Evolutionary conservation across 75 land plant species (phyloP), one percentile per base, ranked within the genome.

Genomic region (Adiantum capillusveneris): DNA sequence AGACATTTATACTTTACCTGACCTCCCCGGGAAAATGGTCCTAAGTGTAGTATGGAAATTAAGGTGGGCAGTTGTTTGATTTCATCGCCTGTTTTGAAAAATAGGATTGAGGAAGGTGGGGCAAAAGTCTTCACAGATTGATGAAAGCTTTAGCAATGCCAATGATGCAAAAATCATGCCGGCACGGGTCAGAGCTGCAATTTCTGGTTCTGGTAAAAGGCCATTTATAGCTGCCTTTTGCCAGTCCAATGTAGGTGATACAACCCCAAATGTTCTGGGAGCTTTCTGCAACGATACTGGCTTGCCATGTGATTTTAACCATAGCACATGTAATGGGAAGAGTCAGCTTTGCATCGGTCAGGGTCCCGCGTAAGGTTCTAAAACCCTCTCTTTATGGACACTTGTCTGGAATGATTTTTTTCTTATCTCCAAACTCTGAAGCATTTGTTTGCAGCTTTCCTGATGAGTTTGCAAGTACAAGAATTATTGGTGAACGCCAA

Each of bases 401-500:
- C 37, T 34, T 34, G 7, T 9, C 37, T 34, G 37, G 9, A n/a
- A n/a, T n/a, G n/a, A n/a, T n/a, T n/a, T n/a, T n/a, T n/a, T n/a
- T n/a, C n/a, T n/a, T n/a, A n/a, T n/a, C n/a, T n/a, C n/a, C n/a
- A n/a, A n/a, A n/a, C n/a, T n/a, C n/a, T n/a, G n/a, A n/a, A n/a
- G n/a, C n/a, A n/a, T n/a, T n/a, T n/a, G n/a, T n/a, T 58, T 31
- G 2, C 61, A 86, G 91, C 24, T 84, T 82, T 54, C 93, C 93
- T n/a, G 88, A 85, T 68, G 87, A 84, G 60, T 68, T 88, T 43
- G 42, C 68, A 53, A 88, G 89, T 68, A 88, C 93, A 42, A 73
- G 58, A 56, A 79, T 88, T 13, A 84, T 81, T 39, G 93, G 70
- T 31, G 68, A 81, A 52, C 72, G 75, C 34, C 93, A 88, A 65